Base-by-base conservation (phyloP, 1,139 yeast genomes). In the Sugiyamaella paludigena region DNA sequence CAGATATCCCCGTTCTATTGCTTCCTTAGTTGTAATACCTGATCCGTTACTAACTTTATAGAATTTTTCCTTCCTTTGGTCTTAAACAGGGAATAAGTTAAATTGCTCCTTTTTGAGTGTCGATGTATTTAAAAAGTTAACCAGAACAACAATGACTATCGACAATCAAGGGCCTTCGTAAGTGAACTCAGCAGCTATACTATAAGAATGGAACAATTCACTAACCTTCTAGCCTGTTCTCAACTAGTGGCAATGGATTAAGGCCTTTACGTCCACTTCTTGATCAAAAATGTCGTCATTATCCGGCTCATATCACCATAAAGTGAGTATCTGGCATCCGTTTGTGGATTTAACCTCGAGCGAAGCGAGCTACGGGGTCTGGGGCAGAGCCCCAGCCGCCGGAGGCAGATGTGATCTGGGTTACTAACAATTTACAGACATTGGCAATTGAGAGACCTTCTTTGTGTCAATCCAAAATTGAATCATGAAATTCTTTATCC, bases 371-470 rank as follows among this genome's bases (percentile, higher is more conserved):
- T 11, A 24, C 36, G 38, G 27, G 36, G 26, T 28, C 32, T 39
- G 34, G 26, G 34, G 35, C 16, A 27, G 15, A 15, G 42, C 32
- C 39, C 27, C 36, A 26, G 32, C 34, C 16, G 9, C 16, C 28
- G 47, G 31, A 10, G 8, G 16, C 32, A 27, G n/a, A n/a, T n/a
- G n/a, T n/a, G n/a, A n/a, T n/a, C n/a, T n/a, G n/a, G n/a, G n/a
- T n/a, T n/a, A n/a, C 19, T 11, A 15, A 29, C 15, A 11, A 10
- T 10, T 43, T 11, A 13, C 11, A 58, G 61, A 48, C 97, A 89
- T 70, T 89, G 96, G 96, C 97, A 89, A 65, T 72, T 89, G 37
- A 74, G 95, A 43, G 95, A 89, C 62, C 74, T 89, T 60, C 71
- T 88, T 24, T 80, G 84, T 39, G 55, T 56, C 48, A 70, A 73